A percentile compares a stretch with the other conserved stretches of the same genome.
phyloP scores from a whole-genome alignment of 2,329 filamentous ascomycete genomes.

The Leptographium galeiforme region DNA sequence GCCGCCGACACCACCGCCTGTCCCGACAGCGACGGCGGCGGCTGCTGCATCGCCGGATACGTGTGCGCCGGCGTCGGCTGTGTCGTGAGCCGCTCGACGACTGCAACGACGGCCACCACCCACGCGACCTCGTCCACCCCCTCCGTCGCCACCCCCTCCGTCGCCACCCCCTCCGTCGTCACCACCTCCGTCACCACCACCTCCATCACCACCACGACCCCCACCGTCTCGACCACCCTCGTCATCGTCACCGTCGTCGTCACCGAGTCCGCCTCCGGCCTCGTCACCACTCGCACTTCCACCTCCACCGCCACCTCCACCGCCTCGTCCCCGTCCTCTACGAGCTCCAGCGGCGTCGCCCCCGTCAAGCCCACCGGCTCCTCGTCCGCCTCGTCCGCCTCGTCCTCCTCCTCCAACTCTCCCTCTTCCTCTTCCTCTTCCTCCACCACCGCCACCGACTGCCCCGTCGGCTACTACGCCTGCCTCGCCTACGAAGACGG shows the following conservation, averaged over 20 bases:
- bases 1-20: slow-evolving; percentile 50
- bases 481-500: slow-evolving; percentile 76
- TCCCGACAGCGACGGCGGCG: slow-evolving; percentile 50
- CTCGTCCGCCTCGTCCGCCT: slow-evolving; percentile 6
- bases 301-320: slow-evolving; percentile 20
- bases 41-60: slow-evolving; percentile 63
- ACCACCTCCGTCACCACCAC: slow-evolving; percentile 23
- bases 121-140: slow-evolving; percentile 23
- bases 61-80: slow-evolving; percentile 58
- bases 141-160: slow-evolving; percentile 8
- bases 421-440: slow-evolving; percentile 19
- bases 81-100: no score
- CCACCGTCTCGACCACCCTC: slow-evolving; percentile 21
- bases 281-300: slow-evolving; percentile 13
- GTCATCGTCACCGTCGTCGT: slow-evolving; percentile 27
- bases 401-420: no score
- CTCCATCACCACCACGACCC: slow-evolving; percentile 21
- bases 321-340: slow-evolving; percentile 18
- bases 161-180: slow-evolving; percentile 15
- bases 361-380: slow-evolving; percentile 20
- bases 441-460: slow-evolving; percentile 32
- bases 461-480: slow-evolving; percentile 84
- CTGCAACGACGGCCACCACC: slow-evolving; percentile 22
- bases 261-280: slow-evolving; percentile 19
- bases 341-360: slow-evolving; percentile 26